These are phyloP conservation scores for Cryptosporidium baileyi DNA, from an alignment of 169 alveolate genomes.

Conservation along the genomic window DNA sequence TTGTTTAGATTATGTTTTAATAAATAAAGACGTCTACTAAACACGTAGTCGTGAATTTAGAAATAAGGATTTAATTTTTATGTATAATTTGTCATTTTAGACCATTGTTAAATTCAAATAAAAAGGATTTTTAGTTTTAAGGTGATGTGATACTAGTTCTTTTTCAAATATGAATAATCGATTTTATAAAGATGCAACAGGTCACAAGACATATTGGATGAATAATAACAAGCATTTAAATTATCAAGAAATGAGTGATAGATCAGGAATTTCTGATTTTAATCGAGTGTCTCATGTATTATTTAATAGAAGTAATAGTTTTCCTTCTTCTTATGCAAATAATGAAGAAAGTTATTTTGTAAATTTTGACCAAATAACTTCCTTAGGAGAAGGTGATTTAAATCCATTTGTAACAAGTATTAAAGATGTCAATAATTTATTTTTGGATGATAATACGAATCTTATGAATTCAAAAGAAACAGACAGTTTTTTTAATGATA, in stretches of 20 bases:
- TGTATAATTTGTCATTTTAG: too few species aligned
- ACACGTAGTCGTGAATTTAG: too few species aligned
- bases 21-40: too few species aligned
- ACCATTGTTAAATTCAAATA: too few species aligned
- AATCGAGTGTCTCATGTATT: too few species aligned
- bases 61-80: too few species aligned
- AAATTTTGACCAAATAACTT: constrained; percentile 22
- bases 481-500: constrained; percentile 24
- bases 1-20: too few species aligned
- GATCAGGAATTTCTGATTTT: too few species aligned
- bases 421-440: neutral
- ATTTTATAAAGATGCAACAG: constrained; percentile 10
- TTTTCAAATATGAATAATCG: neutral
- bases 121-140: too few species aligned
- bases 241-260: too few species aligned
- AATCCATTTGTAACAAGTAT: constrained; percentile 12
- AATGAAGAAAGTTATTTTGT: constrained; percentile 64
- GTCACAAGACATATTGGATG: neutral
- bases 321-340: constrained; percentile 17
- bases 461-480: constrained; percentile 33
- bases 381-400: constrained; percentile 25
- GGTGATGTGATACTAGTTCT: constrained; percentile 4
- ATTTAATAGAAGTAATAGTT: constrained; percentile 58
- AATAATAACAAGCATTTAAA: neutral
- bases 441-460: constrained; percentile 28